Conservation (phyloP, 2,329 filamentous ascomycete genomes). For the Trichoderma hamatum region DNA sequence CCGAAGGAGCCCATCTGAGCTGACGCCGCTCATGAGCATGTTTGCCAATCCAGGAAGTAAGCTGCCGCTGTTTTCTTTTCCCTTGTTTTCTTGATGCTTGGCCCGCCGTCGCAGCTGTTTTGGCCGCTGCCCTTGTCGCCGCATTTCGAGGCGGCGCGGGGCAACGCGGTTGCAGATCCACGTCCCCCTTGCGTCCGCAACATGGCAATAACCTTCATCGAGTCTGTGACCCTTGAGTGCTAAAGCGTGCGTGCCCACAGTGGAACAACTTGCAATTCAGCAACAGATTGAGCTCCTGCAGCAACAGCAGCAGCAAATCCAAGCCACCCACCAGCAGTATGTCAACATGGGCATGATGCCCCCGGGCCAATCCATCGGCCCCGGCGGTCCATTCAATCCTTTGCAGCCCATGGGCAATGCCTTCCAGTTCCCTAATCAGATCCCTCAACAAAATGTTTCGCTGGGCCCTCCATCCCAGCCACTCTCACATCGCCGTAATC, state of each 20-base stretch:
- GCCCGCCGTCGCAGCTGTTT: neutral
- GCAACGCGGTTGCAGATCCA: conserved; percentile 16
- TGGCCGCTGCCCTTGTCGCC: conserved; percentile 10
- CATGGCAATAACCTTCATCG: neutral
- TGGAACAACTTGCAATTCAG: conserved; percentile 97
- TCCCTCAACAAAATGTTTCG: conserved; percentile 71
- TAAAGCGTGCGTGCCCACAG: conserved; percentile 49
- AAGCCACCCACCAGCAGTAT: conserved; percentile 95
- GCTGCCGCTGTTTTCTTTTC: conserved; percentile 38
- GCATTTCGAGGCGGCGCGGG: conserved; percentile 17
- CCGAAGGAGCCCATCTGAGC: conserved; percentile 92
- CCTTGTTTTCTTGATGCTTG: neutral
- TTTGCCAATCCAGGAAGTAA: conserved; percentile 67
- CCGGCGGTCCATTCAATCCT: conserved; percentile 72
- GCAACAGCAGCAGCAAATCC: conserved; percentile 97
- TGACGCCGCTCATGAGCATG: conserved; percentile 97
- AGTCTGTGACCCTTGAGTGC: conserved; percentile 24
- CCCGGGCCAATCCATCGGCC: conserved; percentile 74
- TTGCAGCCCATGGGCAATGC: conserved; percentile 80
- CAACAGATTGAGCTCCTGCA: conserved; percentile 97
- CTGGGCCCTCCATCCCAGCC: conserved; percentile 79
- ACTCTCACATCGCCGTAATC: conserved; percentile 91
- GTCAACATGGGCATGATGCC: conserved; percentile 96
- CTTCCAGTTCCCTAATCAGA: conserved; percentile 86
- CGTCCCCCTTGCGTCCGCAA: conserved; percentile 10